Base-by-base conservation (phyloP, 2,329 filamentous ascomycete genomes). In the Phialophora macrospora region DNA sequence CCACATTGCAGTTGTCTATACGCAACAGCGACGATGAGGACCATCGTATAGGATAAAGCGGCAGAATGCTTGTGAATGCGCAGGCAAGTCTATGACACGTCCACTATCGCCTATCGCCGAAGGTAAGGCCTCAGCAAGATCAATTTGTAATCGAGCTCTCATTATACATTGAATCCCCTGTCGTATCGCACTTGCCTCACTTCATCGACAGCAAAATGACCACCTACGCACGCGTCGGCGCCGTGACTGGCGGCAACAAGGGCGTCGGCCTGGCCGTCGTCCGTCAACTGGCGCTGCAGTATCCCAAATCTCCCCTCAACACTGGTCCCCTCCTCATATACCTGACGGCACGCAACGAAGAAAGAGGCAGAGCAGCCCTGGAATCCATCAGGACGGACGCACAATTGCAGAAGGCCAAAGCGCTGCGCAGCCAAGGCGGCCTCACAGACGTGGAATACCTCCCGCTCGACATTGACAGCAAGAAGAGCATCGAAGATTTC, bases 211-310 rank as follows among this genome's bases (percentile, higher is more conserved):
- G 7, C 30, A 52, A 60, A 38, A 77, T 76, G 75, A 48, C 75
- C 14, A 66, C 69, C 17, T 70, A 70, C 58, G 57, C 74, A 4
- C 68, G 80, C 66, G 73, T 85, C n/a, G 83, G 81, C 57, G 80
- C 81, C 65, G 83, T 85, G 0, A 85, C 83, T 0, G 83, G 84
- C 57, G 83, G 82, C 17, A 85, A 85, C 74, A 85, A 60, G 61
- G 67, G 80, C 60, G 80, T 84, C 63, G 81, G 81, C 24, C 75
- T 83, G 7, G 80, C 81, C 20, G 81, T 83, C 68, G 83, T 85
- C 64, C 81, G 82, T 65, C 80, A 85, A 55, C 78, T 86, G 28
- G 83, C 83, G 11, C 77, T 85, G 17, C 79, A 84, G 66, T 85
- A 85, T 68, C 81, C 83, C 2, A 77, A 77, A 24, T 85, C 83